These are phyloP conservation scores for Xylariaceae sp. DNA, from an alignment of 2,329 filamentous ascomycete species.

Conservation along the genomic window DNA sequence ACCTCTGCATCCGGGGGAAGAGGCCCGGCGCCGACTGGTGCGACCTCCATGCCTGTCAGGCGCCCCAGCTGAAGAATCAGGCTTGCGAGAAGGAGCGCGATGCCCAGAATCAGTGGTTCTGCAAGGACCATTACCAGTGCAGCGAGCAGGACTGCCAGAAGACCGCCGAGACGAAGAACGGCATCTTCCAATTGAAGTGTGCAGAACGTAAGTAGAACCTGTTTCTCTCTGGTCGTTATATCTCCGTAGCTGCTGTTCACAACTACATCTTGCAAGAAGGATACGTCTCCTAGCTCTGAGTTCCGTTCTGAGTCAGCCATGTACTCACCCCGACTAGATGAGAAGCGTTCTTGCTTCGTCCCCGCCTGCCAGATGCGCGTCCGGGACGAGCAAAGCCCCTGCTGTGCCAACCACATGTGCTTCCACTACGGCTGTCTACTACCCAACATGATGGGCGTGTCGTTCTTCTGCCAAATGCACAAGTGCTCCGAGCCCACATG, in stretches of 20 bases:
- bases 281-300: too few species aligned
- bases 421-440: too few species aligned
- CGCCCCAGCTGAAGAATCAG: constrained; percentile 7
- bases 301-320: too few species aligned
- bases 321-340: neutral
- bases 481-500: neutral
- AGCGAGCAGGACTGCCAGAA: constrained; percentile 7
- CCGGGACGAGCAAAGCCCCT: constrained; percentile 1
- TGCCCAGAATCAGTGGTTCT: constrained; percentile 12
- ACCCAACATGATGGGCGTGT: too few species aligned
- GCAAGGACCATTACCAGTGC: constrained; percentile 15
- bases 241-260: neutral
- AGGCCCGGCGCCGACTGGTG: constrained; percentile 11
- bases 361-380: constrained; percentile 2
- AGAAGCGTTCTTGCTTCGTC: constrained; percentile 4
- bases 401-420: constrained; percentile 13
- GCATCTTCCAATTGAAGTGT: constrained; percentile 9
- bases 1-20: constrained; percentile 7
- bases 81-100: constrained; percentile 15
- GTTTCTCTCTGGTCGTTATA: neutral
- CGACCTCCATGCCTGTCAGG: constrained; percentile 17
- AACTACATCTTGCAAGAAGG: too few species aligned
- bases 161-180: constrained; percentile 6
- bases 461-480: neutral
- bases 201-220: constrained; percentile 15